Base-by-base conservation (phyloP, 805 yeast species). In the Nakazawaea sp. region DNA sequence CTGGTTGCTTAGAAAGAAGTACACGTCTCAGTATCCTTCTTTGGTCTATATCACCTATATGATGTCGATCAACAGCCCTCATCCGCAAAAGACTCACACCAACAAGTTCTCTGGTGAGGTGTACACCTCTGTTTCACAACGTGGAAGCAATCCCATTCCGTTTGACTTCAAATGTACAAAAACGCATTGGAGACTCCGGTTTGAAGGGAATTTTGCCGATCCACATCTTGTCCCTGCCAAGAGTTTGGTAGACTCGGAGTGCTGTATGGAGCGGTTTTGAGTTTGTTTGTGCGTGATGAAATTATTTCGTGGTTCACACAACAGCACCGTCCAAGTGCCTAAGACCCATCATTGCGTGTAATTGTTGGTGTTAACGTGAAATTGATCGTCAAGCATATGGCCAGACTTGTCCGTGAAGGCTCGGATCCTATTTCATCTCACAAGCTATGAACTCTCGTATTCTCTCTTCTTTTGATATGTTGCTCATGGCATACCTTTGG, bases 1-100 rank as follows among this genome's bases (percentile, higher is more conserved):
- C 68, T 92, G 98, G 98, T 62, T 90, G 36, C 94, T 92, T 78
- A 75, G 97, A 45, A 87, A 88, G 51, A 96, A 89, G 53, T 94
- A 94, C 53, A 78, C 96, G 5, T 81, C 95, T 19, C 96, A 89
- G 58, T 92, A 90, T 60, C 97, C 97, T 4, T 79, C 95, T 0
- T 83, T 92, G 49, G 78, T 87, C 30, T 90, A 90, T 58, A 79
- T 88, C 70, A 85, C 97, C 1, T 87, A 86, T 52, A 82, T 90
- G 88, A 77, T 92, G 84, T 81, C 95, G 61, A 85, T 92, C 50
- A 87, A 87, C 55, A 78, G 82, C 32, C 77, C 98, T 51, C 90
- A 86, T 45, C 97, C 98, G 3, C 94, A 85, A 56, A 94, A 90
- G 69, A 84, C 92, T 42, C 81, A 81, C 55, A 75, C 92, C 41